A percentile compares a stretch with the other conserved stretches of the same genome.
These are phyloP conservation scores for Dichotomocladium elegans DNA, from an alignment of 371 early-diverging fungal genomes.

Conservation along the genomic window DNA sequence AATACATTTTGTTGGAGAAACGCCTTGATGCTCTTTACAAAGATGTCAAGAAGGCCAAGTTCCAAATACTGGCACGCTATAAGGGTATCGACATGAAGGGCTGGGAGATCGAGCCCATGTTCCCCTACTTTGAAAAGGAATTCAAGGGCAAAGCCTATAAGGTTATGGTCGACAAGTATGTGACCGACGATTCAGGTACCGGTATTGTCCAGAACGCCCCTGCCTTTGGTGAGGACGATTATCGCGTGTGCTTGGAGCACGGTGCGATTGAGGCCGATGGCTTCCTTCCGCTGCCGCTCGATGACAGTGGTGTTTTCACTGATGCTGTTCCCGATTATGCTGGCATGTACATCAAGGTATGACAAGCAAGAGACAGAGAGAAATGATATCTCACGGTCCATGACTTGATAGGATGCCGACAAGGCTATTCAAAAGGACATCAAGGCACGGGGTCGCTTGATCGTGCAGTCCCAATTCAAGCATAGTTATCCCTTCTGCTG, in stretches of 20 bases:
- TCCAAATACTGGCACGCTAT: slow-evolving; percentile 75
- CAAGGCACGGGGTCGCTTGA: slow-evolving; percentile 80
- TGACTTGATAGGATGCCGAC: slow-evolving; percentile 77
- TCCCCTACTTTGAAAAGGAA: slow-evolving; percentile 76
- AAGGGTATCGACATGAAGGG: slow-evolving; percentile 88
- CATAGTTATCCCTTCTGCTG: slow-evolving; percentile 98
- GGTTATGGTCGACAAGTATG: slow-evolving; percentile 90
- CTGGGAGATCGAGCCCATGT: slow-evolving; percentile 91
- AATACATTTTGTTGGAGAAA: slow-evolving; percentile 85
- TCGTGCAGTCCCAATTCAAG: slow-evolving; percentile 84
- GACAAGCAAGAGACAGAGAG: not conserved
- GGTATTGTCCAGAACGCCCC: slow-evolving; percentile 99
- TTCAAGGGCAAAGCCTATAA: slow-evolving; percentile 82
- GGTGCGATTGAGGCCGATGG: slow-evolving; percentile 86
- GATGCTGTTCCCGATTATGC: slow-evolving; percentile 79
- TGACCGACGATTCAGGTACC: slow-evolving; percentile 97
- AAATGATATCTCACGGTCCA: not conserved
- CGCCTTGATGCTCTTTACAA: slow-evolving; percentile 89
- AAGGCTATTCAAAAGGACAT: slow-evolving; percentile 93
- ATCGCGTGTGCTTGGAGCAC: slow-evolving; percentile 89
- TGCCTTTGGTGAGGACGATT: slow-evolving; percentile 99
- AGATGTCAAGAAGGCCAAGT: slow-evolving; percentile 94
- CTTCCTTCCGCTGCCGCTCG: slow-evolving; percentile 92
- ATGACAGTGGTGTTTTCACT: slow-evolving; percentile 92
- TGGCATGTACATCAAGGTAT: slow-evolving; percentile 88